Conservation (phyloP, 1,139 yeast genomes). For the Lodderomyces orthopsilosis region DNA sequence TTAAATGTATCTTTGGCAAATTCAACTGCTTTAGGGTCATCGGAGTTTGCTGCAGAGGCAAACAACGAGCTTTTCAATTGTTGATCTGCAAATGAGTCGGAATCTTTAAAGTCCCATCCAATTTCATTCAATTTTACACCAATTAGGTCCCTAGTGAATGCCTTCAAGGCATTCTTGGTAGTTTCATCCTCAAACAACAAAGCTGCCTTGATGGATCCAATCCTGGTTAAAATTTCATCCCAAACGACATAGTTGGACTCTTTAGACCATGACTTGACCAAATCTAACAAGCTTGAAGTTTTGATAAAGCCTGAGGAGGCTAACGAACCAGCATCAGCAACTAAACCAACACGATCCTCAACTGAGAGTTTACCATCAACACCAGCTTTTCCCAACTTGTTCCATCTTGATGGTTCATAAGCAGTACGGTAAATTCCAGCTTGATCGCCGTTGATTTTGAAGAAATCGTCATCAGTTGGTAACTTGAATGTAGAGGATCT, state of each 20-base stretch:
- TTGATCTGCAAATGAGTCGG: constrained; percentile 69
- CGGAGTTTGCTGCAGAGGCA: constrained; percentile 62
- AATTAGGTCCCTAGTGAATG: constrained; percentile 60
- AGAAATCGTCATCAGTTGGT: constrained; percentile 51
- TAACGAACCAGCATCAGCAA: constrained; percentile 76
- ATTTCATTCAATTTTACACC: constrained; percentile 53
- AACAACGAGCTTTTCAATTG: constrained; percentile 75
- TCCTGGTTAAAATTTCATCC: constrained; percentile 61
- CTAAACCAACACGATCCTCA: constrained; percentile 83
- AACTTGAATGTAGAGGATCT: constrained; percentile 52
- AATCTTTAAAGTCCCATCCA: constrained; percentile 66
- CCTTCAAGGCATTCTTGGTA: constrained; percentile 54
- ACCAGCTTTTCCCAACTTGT: constrained; percentile 71
- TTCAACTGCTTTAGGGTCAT: constrained; percentile 52
- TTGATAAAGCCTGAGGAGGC: constrained; percentile 71
- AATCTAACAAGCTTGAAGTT: constrained; percentile 61
- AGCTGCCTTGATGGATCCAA: constrained; percentile 57
- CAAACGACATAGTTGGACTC: constrained; percentile 78
- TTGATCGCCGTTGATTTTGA: constrained; percentile 79
- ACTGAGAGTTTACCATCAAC: constrained; percentile 63
- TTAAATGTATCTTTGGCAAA: constrained; percentile 58
- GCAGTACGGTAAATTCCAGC: constrained; percentile 82
- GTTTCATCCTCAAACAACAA: constrained; percentile 68
- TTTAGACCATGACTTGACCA: constrained; percentile 64
- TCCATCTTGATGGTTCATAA: constrained; percentile 72